Evolutionary conservation across 495 filamentous ascomycete genomes (phyloP), one percentile per base, ranked within the genome.

Genomic region (Venustampulla echinocandica): DNA sequence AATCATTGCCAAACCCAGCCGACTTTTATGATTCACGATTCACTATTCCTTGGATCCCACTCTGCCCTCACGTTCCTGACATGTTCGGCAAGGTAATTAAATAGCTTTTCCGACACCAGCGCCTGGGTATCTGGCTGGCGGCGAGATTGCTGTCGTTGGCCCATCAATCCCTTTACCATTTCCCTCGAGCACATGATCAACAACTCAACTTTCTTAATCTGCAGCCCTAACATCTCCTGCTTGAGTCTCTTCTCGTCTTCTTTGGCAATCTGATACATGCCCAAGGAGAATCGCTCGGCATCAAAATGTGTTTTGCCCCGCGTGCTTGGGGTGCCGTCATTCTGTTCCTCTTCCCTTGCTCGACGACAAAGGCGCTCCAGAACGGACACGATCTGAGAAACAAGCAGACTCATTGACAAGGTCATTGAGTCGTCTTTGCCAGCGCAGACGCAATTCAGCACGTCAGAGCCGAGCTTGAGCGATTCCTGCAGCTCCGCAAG

Each of bases 181-280:
- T 40, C 37, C n/a, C 22, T 40, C 3, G 15, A 40, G 37, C 37
- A 40, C 11, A 20, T 9, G 22, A 40, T 23, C 18, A 40, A 23
- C 4, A 20, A 23, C 37, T 40, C 37, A 4, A 19, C 37, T 17
- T 40, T 40, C 18, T 40, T 40, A 19, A 40, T 40, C 20, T 40
- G 37, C 20, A 40, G 17, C 3, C 37, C 37, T 3, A 40, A 19
- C 37, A 40, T 40, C 10, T 40, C 37, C 20, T 40, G 37, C 37
- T 40, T 40, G 10, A 40, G 37, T 22, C 37, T 40, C 18, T 19
- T 20, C 37, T 40, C 37, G 18, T 40, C 37, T 19, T 40, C 37
- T 22, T 40, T 40, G 15, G 37, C 37, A 22, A 40, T 40, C 17
- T 40, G 10, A 40, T 40, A 40, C 37, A 40, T 40, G 15, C 37